A percentile compares a stretch with the other conserved stretches of the same genome.
Conservation (phyloP, 164 flowering plant species). For the Vitis labrusca region DNA sequence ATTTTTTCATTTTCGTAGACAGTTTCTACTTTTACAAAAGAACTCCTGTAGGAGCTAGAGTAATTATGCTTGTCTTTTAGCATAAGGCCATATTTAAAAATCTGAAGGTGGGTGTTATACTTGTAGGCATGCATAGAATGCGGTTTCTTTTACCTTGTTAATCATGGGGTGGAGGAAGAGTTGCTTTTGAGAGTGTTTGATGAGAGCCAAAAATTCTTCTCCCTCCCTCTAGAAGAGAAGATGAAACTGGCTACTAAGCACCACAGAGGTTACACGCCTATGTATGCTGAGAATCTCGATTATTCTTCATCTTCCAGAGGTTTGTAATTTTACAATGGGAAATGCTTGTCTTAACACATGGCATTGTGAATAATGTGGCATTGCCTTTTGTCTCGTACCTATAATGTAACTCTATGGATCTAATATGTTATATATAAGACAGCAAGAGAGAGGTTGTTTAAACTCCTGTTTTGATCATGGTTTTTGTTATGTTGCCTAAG, state of each 20-base stretch:
- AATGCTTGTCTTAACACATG: no score
- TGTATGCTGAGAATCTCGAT: conserved; percentile 71
- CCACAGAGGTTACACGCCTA: conserved; percentile 66
- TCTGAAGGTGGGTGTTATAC: no score
- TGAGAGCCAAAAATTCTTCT: conserved; percentile 66
- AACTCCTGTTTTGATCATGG: background rate
- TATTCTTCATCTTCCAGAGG: conserved; percentile 51
- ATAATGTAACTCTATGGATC: no score
- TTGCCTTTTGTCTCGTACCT: no score
- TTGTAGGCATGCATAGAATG: conserved; percentile 68
- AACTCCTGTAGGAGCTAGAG: no score
- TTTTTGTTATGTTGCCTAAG: background rate
- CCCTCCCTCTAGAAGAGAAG: conserved; percentile 68
- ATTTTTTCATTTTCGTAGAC: no score
- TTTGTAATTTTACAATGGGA: conserved; percentile 6
- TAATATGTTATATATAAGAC: no score
- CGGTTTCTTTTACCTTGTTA: conserved; percentile 87
- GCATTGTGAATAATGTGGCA: no score
- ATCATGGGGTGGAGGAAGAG: conserved; percentile 78
- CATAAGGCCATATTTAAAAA: no score
- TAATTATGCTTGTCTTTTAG: no score
- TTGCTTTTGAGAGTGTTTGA: conserved; percentile 49
- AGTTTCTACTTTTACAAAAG: no score
- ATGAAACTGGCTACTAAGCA: conserved; percentile 53
- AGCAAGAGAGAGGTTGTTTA: no score